Evolutionary conservation across 73 alveolate species (phyloP), one percentile per base, ranked within the genome.

Genomic region (Paramecium tetraurelia): DNA sequence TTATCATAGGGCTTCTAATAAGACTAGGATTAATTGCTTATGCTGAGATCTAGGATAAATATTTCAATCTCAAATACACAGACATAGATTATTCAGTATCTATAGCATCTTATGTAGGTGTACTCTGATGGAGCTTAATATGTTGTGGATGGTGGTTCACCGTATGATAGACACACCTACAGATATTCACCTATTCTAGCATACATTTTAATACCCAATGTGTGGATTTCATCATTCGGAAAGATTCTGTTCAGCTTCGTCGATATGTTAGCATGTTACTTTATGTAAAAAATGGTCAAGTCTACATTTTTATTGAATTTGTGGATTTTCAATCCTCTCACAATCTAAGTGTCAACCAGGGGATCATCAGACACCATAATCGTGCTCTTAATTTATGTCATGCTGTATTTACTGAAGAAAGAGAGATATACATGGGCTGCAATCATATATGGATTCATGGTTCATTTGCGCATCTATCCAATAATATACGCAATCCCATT

Each of bases 151-250:
- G 98, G 98, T 4, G 99, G 97, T 35, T 95, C 99, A 33, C 99
- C 99, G 24, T 98, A 94, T 89, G 96, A 96, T 76, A 90, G 99
- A 84, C 99, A 97, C 71, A 98, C 99, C 2, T 98, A 97, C 86
- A 85, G 99, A 77, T 98, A 98, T 92, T 97, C 99, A 38, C 99
- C 99, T 5, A 86, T 98, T 38, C 86, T 97, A 50, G 99, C 99
- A n/a, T 96, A 88, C 94, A 83, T 92, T 21, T 46, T 92, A 72
- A 77, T 92, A 4, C 95, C 95, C 4, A 75, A 83, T 29, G 58
- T 35, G 29, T 85, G 44, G 44, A 44, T 68, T 10, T 50, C 85
- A 58, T 50, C 85, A 40, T 92, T 92, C 80, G 95, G 95, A 24
- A 92, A 92, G 40, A 75, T 83, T 21, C 58, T 97, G 11, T 95